Base-by-base conservation (phyloP, 176 grass and related monocot genomes). In the Oryza australiensis region DNA sequence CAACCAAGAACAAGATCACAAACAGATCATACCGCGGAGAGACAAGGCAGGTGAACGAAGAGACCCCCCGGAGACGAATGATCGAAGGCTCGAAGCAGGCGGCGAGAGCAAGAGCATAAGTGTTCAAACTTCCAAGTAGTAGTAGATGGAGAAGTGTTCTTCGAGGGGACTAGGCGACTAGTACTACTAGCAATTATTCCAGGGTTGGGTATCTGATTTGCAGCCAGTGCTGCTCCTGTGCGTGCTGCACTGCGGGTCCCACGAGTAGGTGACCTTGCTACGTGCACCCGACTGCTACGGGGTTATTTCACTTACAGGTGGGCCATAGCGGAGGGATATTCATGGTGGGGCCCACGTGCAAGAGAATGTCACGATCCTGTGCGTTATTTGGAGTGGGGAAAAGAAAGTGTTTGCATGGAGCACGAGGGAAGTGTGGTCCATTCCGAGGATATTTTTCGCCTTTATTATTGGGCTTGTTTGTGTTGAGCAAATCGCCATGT, bases 381-480 rank as follows among this genome's bases (percentile, higher is more conserved):
- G 18, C 13, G 4, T 18, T 6, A 20, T 53, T 66, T 29, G 0
- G 11, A 60, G 53, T 0, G 0, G 8, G 42, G 22, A 5, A n/a
- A 64, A 35, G 2, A 2, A 45, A 5, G 20, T 0, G 12, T 9
- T 9, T 12, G 51, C 6, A 11, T 27, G 68, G 16, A 79, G 60
- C 87, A 88, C 81, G 82, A 85, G 82, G 70, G 63, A 49, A 26
- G 32, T 64, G 38, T 80, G 87, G 75, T 53, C 33, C 63, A 37
- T 30, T 23, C 9, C 7, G 1, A 4, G 2, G 62, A 75, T 74
- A 29, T 67, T 62, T 82, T 32, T 27, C 4, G 12, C 11, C 12
- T 38, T 29, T 64, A 30, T 70, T 70, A 22, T 13, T 7, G 3
- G 30, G 12, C 13, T n/a, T n/a, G 5, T 22, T 53, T n/a, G 51